Percentiles rank a stretch among this genome's conserved stretches.
phyloP scores from a whole-genome alignment of 129 eudicot genomes.

The Daucus carota region DNA sequence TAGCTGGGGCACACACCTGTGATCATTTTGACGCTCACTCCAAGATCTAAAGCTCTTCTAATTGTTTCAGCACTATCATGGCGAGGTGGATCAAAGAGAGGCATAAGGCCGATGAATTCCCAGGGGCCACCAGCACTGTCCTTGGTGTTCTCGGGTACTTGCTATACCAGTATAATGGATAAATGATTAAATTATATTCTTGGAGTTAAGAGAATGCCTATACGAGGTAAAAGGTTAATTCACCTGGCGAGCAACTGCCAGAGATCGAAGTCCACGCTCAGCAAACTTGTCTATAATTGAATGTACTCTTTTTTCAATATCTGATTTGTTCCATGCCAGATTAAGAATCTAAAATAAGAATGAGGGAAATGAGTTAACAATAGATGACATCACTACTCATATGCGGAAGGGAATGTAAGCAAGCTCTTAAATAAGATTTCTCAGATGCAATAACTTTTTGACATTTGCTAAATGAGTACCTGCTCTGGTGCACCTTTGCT shows the following conservation, averaged over 20 bases:
- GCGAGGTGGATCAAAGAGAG: slow-evolving; percentile 85
- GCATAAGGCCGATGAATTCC: slow-evolving; percentile 72
- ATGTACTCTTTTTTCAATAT: slow-evolving; percentile 57
- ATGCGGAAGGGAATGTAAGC: not conserved
- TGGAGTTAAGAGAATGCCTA: not conserved
- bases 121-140: slow-evolving; percentile 79
- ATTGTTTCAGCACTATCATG: slow-evolving; percentile 95
- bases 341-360: not conserved
- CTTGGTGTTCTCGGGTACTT: slow-evolving; percentile 75
- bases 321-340: slow-evolving; percentile 30
- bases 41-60: slow-evolving; percentile 79
- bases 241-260: slow-evolving; percentile 89
- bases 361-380: not conserved
- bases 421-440: not conserved
- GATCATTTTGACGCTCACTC: slow-evolving; percentile 88
- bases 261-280: slow-evolving; percentile 78
- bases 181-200: not conserved
- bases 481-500: slow-evolving; percentile 96
- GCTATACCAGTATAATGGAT: slow-evolving; percentile 30
- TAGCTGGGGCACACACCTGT: slow-evolving; percentile 25
- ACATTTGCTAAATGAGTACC: slow-evolving; percentile 28
- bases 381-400: not conserved
- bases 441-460: not conserved
- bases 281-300: slow-evolving; percentile 73
- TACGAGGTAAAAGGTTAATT: not conserved